Evolutionary conservation across 2,329 filamentous ascomycete genomes (phyloP), one percentile per base, ranked within the genome.

Genomic region (Chrysoporthe austroafricana): DNA sequence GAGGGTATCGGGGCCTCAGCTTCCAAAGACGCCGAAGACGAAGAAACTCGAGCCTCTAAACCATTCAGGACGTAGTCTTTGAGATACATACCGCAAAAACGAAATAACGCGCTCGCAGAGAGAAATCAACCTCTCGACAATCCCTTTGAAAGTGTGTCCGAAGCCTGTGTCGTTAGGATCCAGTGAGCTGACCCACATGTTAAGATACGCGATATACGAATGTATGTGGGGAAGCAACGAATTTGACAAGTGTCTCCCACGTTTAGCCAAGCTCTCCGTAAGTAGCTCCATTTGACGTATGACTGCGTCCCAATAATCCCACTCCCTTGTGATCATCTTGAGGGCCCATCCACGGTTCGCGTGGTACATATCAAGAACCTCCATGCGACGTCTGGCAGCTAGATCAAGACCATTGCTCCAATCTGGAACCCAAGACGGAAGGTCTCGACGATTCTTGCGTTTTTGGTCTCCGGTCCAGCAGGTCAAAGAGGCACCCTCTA

Each of bases 361-460:
- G 1, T 62, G 5, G 14, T 43, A 21, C 1, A n/a, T 14, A 11
- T 54, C 36, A 18, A 57, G 14, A 14, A n/a, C 3, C 13, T 9
- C 46, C 62, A 62, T 58, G 3, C 66, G 66, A 2, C 62, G 62
- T 34, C 26, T 68, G 34, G 65, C 66, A 13, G 48, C 62, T 4
- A 6, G 18, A 21, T 62, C 62, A 5, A 66, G 16, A 18, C 46
- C 50, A 13, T 57, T 62, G 5, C 62, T 66, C 66, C 62, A 66
- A 26, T 68, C 66, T 11, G 63, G 66, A 14, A 68, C 32, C 66
- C 66, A 66, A 1, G 66, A 66, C 6, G 66, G 66, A 18, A 68
- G 58, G 4, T 42, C 58, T 14, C 7, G 9, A 4, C 56, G 59
- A 36, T 50, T 58, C 9, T 68, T 68, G 16, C 66, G 66, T 14